Evolutionary conservation across 2,329 filamentous ascomycete species (phyloP).

Genomic region (Pseudocercospora musae): DNA sequence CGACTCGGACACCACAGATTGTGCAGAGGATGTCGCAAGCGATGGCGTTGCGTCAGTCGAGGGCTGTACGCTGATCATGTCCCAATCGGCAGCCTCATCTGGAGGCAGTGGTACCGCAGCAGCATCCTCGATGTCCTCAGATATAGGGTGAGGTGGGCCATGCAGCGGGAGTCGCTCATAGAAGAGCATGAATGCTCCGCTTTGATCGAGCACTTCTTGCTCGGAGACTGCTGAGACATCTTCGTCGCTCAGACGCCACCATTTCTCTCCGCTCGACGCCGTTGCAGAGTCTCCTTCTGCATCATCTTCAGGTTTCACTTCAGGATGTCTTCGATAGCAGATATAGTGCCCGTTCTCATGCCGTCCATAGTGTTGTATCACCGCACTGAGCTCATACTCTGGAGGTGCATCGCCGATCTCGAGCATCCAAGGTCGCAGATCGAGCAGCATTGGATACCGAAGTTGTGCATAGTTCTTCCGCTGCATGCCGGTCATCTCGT

Average conservation of each 20-base stretch:
- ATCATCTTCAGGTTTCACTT: constrained; percentile 8
- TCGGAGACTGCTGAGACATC: constrained; percentile 73
- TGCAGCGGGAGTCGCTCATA: constrained; percentile 62
- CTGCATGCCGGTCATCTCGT: constrained; percentile 73
- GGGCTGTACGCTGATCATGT: constrained; percentile 6
- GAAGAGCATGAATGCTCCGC: constrained; percentile 94
- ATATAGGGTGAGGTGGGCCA: not conserved
- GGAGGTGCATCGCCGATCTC: constrained; percentile 35
- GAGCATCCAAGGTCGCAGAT: constrained; percentile 82
- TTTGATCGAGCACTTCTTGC: constrained; percentile 67
- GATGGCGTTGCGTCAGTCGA: constrained; percentile 18
- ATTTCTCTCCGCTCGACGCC: constrained; percentile 50
- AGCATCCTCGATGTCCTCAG: constrained; percentile 7
- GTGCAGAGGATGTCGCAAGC: constrained; percentile 16
- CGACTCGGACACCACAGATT: constrained; percentile 21
- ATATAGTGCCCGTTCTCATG: constrained; percentile 97
- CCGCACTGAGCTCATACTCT: constrained; percentile 48
- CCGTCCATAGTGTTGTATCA: constrained; percentile 82
- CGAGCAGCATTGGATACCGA: constrained; percentile 68
- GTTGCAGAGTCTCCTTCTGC: constrained; percentile 24
- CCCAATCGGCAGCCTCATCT: constrained; percentile 21
- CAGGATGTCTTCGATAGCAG: constrained; percentile 73
- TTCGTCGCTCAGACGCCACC: constrained; percentile 92
- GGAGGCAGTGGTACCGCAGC: constrained; percentile 19
- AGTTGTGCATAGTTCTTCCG: constrained; percentile 82